These are phyloP conservation scores for Neltuma alba DNA, from an alignment of 306 rosid species.

Conservation along the genomic window DNA sequence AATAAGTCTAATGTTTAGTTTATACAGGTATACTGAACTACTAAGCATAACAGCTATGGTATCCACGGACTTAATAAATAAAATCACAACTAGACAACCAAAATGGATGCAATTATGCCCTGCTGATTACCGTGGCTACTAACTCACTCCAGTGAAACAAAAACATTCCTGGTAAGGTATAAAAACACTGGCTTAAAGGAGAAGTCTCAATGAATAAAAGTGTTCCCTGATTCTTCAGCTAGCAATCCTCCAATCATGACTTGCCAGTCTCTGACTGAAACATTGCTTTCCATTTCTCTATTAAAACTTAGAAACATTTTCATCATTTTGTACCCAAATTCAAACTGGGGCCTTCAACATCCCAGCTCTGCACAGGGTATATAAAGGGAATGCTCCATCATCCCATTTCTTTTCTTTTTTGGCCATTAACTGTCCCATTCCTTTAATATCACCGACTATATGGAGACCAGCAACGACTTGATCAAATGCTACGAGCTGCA, in stretches of 20 bases:
- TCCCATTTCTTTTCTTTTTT: neutral
- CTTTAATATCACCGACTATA: neutral
- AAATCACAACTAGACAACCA: slow-evolving; percentile 12
- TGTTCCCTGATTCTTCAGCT: slow-evolving; percentile 22
- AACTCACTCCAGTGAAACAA: slow-evolving; percentile 10
- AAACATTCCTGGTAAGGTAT: slow-evolving; percentile 19
- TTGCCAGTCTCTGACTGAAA: neutral
- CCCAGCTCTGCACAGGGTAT: neutral
- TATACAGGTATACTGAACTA: slow-evolving; percentile 13
- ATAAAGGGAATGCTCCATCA: neutral
- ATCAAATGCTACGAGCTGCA: neutral
- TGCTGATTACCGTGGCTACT: slow-evolving; percentile 22
- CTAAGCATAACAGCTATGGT: slow-evolving; percentile 15
- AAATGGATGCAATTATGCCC: slow-evolving; percentile 11
- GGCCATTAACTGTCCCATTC: neutral
- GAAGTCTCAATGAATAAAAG: slow-evolving; percentile 22
- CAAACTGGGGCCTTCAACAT: slow-evolving; percentile 21
- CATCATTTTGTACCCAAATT: slow-evolving; percentile 3
- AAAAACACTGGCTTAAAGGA: slow-evolving; percentile 3
- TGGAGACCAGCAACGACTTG: slow-evolving; percentile 12
- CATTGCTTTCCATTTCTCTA: neutral
- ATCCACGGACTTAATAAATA: neutral
- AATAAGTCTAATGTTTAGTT: slow-evolving; percentile 26
- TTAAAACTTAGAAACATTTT: neutral
- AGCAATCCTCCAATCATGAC: slow-evolving; percentile 27